Base-by-base conservation (phyloP, 2,329 filamentous ascomycete genomes). In the Hyphodiscus sp. region DNA sequence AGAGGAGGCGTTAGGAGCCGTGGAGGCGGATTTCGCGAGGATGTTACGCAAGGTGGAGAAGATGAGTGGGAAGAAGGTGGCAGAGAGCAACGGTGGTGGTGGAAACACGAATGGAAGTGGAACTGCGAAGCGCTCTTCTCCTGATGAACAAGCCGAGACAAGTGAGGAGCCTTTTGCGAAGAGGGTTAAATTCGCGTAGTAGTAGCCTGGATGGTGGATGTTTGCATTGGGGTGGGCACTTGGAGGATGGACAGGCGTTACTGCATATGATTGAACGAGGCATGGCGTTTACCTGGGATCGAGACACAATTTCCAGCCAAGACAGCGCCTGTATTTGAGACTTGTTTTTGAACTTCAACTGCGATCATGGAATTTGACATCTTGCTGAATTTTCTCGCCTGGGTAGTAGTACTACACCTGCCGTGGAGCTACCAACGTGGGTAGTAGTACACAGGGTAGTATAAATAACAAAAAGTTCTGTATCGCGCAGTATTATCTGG, bases 21-120 rank as follows among this genome's bases (percentile, higher is more conserved):
- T 92, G 16, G 81, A 87, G 63, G 78, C 83, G 49, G 87, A 90
- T 61, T 92, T 91, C 68, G 79, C 80, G n/a, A 76, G 82, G 50
- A 72, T 90, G 42, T 70, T 92, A 41, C 58, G 58, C 45, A 48
- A 43, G 2, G 57, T 61, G 10, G 60, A 65, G 43, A 47, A 53
- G 47, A 55, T 57, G 10, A 30, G 11, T 20, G 57, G 59, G 13
- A 54, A 47, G 33, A 52, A 57, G 6, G 46, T 52, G 3, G 46
- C 18, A 13, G 29, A 33, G 41, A 49, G 19, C 41, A 45, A 49
- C 13, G 51, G 46, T 2, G 54, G 29, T n/a, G 19, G 20, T 7
- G 45, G 29, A 3, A 46, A 11, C 29, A 18, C 10, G 20, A 11
- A 23, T 41, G 51, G 45, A 13, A 52, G 42, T 29, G 20, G 29